These are phyloP conservation scores for Clausena lansium DNA, from an alignment of 345 rosid genomes.

Conservation along the genomic window DNA sequence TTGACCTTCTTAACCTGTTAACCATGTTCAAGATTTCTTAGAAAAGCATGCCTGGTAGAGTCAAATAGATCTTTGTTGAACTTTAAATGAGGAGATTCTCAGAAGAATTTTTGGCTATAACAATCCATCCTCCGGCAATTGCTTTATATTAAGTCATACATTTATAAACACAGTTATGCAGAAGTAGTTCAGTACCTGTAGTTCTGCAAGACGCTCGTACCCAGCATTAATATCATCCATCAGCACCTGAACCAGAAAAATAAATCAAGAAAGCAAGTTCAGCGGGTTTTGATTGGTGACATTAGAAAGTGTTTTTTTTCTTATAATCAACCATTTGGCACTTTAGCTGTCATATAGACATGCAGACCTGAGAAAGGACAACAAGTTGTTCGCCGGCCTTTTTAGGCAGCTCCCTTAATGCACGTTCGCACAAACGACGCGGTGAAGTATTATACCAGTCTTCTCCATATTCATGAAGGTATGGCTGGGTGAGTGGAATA, in stretches of 20 bases:
- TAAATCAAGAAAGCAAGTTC: not conserved
- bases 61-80: not conserved
- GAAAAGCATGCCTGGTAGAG: not conserved
- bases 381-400: conserved; percentile 74
- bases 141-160: not conserved
- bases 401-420: conserved; percentile 71
- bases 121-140: not conserved
- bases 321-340: not conserved
- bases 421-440: conserved; percentile 75
- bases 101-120: not conserved
- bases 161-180: not conserved
- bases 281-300: not conserved
- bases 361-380: conserved; percentile 80
- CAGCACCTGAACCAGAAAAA: conserved; percentile 59
- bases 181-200: conserved; percentile 55
- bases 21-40: conserved; percentile 17
- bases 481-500: conserved; percentile 83
- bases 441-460: conserved; percentile 93
- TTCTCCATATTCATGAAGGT: conserved; percentile 88
- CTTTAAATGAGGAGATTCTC: not conserved
- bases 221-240: conserved; percentile 91
- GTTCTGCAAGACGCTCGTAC: conserved; percentile 81
- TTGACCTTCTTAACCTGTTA: conserved; percentile 80
- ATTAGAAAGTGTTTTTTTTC: not conserved
- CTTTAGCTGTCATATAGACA: not conserved